Evolutionary conservation across 176 grass and related monocot genomes (phyloP).

Genomic region (Miscanthus lutarioriparius): DNA sequence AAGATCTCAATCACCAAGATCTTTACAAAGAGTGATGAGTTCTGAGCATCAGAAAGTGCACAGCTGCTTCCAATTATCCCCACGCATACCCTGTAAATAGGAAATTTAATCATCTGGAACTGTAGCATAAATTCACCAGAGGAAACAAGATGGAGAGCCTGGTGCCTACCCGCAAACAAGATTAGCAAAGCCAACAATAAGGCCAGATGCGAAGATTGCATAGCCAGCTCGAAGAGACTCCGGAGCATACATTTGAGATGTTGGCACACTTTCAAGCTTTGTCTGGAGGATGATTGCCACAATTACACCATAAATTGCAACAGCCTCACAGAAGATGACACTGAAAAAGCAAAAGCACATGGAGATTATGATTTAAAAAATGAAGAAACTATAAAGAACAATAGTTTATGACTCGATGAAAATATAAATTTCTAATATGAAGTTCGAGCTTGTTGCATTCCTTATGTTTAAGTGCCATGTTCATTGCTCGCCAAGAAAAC

Average conservation of each 20-base stretch:
- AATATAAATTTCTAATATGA: slow-evolving; percentile 5
- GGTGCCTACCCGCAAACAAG: slow-evolving; percentile 81
- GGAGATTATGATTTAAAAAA: slow-evolving; percentile 4
- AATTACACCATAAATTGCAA: slow-evolving; percentile 98
- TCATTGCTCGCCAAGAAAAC: neutral
- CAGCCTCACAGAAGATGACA: slow-evolving; percentile 99
- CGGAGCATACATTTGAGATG: slow-evolving; percentile 57
- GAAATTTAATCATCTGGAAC: slow-evolving; percentile 22
- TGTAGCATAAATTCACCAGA: slow-evolving; percentile 12
- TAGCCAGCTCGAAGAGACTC: slow-evolving; percentile 96
- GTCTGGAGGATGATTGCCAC: slow-evolving; percentile 99
- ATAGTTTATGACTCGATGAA: neutral
- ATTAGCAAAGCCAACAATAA: slow-evolving; percentile 97
- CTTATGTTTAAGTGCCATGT: neutral
- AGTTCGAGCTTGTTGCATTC: neutral
- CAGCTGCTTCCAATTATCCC: slow-evolving; percentile 99
- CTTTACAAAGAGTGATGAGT: slow-evolving; percentile 95
- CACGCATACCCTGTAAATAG: slow-evolving; percentile 68
- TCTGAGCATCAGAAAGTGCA: slow-evolving; percentile 93
- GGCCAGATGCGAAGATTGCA: slow-evolving; percentile 93
- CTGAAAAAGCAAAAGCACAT: slow-evolving; percentile 45
- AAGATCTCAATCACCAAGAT: slow-evolving; percentile 99
- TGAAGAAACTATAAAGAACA: neutral
- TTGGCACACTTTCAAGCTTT: slow-evolving; percentile 91
- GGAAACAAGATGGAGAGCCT: slow-evolving; percentile 14